Base-by-base conservation (phyloP, 768 basidiomycete genomes). In the Phlegmacium glaucopus region DNA sequence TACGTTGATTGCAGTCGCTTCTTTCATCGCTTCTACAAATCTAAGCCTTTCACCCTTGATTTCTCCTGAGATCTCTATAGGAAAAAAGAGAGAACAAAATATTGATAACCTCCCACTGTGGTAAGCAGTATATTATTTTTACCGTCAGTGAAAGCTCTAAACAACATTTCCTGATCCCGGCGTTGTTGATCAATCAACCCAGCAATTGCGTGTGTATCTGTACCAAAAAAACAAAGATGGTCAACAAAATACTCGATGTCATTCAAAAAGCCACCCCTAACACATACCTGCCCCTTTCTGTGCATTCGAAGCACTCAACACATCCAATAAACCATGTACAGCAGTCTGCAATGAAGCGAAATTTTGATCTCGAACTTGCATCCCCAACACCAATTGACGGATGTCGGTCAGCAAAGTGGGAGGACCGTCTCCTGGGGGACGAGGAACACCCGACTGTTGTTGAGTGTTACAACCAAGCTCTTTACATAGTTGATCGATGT, bases 11-110 rank as follows among this genome's bases (percentile, higher is more conserved):
- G 82, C 80, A 0, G 92, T 94, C 1, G 90, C 92, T 55, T 92
- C 87, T 61, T 89, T 89, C 91, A 94, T 94, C n/a, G 92, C 90
- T 57, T 94, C 92, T 5, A 94, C 88, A 56, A 94, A 94, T 6
- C 88, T 75, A 45, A 94, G 66, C 39, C 90, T 69, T 65, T 94
- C 91, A 1, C 92, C 90, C 44, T 85, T 83, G 44, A 94, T 93
- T 55, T 94, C 92, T 47, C 79, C 76, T 3, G 85, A 84, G 16
- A 94, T 75, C 61, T 90, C 91, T 90, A 55, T n/a, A n/a, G n/a
- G 13, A 8, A 36, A 25, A 9, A 5, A 16, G 26, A 2, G 22
- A 22, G 22, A 5, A n/a, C n/a, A n/a, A n/a, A n/a, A n/a, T n/a
- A n/a, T n/a, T n/a, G n/a, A n/a, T n/a, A n/a, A n/a, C n/a, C n/a